Evolutionary conservation across 345 rosid species (phyloP).

Genomic region (Moricandia arvensis): DNA sequence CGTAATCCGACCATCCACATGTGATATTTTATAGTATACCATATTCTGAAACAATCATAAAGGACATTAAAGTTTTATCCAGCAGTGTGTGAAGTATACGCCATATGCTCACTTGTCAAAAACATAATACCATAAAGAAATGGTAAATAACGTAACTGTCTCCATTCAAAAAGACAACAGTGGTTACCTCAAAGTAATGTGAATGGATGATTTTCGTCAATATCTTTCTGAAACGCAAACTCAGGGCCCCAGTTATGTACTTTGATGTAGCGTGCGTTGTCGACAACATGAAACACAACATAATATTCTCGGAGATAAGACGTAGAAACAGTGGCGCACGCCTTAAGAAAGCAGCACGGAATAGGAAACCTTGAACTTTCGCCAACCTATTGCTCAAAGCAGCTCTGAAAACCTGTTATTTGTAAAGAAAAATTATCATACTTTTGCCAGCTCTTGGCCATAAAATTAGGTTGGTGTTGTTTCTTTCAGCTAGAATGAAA

Average conservation of each 20-base stretch:
- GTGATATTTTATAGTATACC: slow-evolving; percentile 96
- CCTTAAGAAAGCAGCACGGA: slow-evolving; percentile 93
- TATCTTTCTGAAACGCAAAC: slow-evolving; percentile 87
- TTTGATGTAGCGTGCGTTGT: slow-evolving; percentile 81
- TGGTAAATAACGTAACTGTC: not conserved
- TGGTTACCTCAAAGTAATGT: slow-evolving; percentile 82
- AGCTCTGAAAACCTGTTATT: slow-evolving; percentile 75
- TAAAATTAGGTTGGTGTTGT: too few species aligned
- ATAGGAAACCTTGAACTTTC: slow-evolving; percentile 97
- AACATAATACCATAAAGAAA: not conserved
- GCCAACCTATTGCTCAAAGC: slow-evolving; percentile 93
- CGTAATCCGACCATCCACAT: slow-evolving; percentile 88
- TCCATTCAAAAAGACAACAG: slow-evolving; percentile 14
- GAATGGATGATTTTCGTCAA: slow-evolving; percentile 86
- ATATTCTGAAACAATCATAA: slow-evolving; percentile 65
- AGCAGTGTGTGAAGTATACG: slow-evolving; percentile 1
- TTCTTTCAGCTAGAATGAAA: too few species aligned
- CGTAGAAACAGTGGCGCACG: slow-evolving; percentile 82
- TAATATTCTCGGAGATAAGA: slow-evolving; percentile 85
- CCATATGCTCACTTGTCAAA: not conserved
- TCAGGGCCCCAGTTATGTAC: slow-evolving; percentile 82
- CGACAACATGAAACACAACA: slow-evolving; percentile 84
- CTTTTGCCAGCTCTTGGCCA: not conserved
- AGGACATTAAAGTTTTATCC: not conserved
- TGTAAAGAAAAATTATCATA: not conserved